Percentiles rank a stretch among this genome's conserved stretches.
These are phyloP conservation scores for Fusarium stilboides DNA, from an alignment of 2,329 filamentous ascomycete genomes.

Conservation along the genomic window DNA sequence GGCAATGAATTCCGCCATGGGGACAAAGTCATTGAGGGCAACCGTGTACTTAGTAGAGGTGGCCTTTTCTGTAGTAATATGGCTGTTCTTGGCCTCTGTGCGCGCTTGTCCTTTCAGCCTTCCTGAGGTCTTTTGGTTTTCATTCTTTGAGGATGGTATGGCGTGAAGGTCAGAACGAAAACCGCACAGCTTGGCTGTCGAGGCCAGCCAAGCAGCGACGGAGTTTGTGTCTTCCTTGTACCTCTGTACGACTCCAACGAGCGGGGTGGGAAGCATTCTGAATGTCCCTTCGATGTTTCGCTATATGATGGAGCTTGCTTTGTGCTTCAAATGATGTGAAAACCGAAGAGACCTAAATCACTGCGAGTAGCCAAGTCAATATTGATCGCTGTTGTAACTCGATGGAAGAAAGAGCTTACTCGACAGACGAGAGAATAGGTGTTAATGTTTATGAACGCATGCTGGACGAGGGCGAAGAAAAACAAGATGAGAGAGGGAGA, in stretches of 20 bases:
- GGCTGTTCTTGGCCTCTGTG: too few species aligned
- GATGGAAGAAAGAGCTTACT: not conserved
- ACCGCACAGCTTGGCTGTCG: not conserved
- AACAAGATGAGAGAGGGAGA: too few species aligned
- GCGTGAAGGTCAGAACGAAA: not conserved
- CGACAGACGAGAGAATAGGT: not conserved
- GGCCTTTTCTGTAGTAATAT: not conserved
- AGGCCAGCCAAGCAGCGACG: not conserved
- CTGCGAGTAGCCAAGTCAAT: not conserved
- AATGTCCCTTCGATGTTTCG: not conserved
- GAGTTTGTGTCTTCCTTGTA: constrained; percentile 11
- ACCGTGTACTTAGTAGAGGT: constrained; percentile 4
- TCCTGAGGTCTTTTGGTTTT: not conserved
- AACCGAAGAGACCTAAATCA: not conserved
- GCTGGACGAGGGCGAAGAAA: not conserved
- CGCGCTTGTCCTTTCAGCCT: too few species aligned
- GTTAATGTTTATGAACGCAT: not conserved
- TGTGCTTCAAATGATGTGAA: not conserved
- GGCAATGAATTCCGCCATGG: constrained; percentile 13
- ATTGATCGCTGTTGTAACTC: not conserved
- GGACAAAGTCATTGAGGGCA: not conserved
- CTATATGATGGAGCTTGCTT: not conserved
- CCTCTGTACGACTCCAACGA: not conserved
- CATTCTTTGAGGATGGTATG: too few species aligned
- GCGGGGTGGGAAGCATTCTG: not conserved